These are phyloP conservation scores for Pezicula neosporulosa DNA, from an alignment of 2,329 filamentous ascomycete species.

Conservation along the genomic window DNA sequence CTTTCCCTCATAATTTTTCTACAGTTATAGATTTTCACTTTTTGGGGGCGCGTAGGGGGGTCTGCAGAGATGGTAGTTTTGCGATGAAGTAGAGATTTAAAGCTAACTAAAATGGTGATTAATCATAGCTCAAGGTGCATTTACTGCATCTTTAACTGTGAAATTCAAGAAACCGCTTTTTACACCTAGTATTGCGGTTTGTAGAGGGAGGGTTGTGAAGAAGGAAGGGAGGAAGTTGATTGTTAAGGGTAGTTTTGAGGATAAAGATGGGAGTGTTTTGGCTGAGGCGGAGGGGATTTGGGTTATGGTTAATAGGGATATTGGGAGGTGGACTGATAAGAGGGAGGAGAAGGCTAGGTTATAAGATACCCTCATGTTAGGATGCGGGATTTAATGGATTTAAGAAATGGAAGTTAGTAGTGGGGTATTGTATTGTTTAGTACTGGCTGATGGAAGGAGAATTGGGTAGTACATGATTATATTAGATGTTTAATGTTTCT, in stretches of 20 bases:
- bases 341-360: not conserved
- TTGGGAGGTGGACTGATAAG: constrained; percentile 11
- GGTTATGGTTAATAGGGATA: constrained; percentile 10
- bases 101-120: not conserved
- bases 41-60: too few relatives aligned
- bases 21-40: too few relatives aligned
- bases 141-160: constrained; percentile 23
- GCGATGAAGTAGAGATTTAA: not conserved
- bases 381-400: too few relatives aligned
- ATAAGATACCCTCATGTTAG: too few relatives aligned
- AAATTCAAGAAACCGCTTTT: constrained; percentile 21
- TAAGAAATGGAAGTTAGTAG: too few relatives aligned
- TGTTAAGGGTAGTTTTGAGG: constrained; percentile 22
- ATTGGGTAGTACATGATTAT: too few relatives aligned
- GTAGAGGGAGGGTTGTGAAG: constrained; percentile 21
- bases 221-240: constrained; percentile 25
- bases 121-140: constrained; percentile 20
- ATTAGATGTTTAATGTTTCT: too few relatives aligned
- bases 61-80: not conserved
- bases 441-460: too few relatives aligned
- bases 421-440: too few relatives aligned
- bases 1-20: too few relatives aligned
- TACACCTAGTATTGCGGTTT: constrained; percentile 22
- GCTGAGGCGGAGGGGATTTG: constrained; percentile 4
- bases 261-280: constrained; percentile 21